Evolutionary conservation across 1,139 yeast species (phyloP).

Genomic region (Yueomyces sp.): DNA sequence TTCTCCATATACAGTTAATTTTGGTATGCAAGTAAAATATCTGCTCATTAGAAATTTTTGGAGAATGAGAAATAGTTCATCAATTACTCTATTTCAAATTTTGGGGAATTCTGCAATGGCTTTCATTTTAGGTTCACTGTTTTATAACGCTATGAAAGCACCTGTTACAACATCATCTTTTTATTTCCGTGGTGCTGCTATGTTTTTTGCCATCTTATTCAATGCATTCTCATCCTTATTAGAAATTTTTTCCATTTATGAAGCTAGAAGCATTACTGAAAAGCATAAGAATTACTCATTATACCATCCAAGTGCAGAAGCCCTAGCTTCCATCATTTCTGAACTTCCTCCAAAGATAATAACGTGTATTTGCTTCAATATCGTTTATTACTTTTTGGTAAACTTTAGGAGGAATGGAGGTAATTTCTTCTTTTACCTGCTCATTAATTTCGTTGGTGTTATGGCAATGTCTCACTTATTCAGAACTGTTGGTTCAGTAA

Average conservation of each 20-base stretch:
- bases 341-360: constrained; percentile 53
- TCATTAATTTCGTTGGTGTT: constrained; percentile 42
- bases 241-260: constrained; percentile 58
- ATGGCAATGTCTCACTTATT: constrained; percentile 61
- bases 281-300: constrained; percentile 67
- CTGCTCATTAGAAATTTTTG: constrained; percentile 49
- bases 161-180: constrained; percentile 38
- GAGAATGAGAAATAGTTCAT: constrained; percentile 55
- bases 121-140: constrained; percentile 59
- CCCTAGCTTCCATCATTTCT: constrained; percentile 54
- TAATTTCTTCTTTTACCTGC: constrained; percentile 51
- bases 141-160: constrained; percentile 39
- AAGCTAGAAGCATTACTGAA: constrained; percentile 69
- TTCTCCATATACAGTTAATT: constrained; percentile 58
- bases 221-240: constrained; percentile 65
- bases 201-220: constrained; percentile 68
- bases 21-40: constrained; percentile 49
- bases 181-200: constrained; percentile 54
- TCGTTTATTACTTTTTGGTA: constrained; percentile 54
- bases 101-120: constrained; percentile 64
- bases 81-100: constrained; percentile 47
- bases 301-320: constrained; percentile 70
- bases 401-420: constrained; percentile 57
- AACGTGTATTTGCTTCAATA: constrained; percentile 45
- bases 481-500: constrained; percentile 55